Conservation (phyloP, 352 stramenopile species). For the Pelagophyceae sp. region DNA sequence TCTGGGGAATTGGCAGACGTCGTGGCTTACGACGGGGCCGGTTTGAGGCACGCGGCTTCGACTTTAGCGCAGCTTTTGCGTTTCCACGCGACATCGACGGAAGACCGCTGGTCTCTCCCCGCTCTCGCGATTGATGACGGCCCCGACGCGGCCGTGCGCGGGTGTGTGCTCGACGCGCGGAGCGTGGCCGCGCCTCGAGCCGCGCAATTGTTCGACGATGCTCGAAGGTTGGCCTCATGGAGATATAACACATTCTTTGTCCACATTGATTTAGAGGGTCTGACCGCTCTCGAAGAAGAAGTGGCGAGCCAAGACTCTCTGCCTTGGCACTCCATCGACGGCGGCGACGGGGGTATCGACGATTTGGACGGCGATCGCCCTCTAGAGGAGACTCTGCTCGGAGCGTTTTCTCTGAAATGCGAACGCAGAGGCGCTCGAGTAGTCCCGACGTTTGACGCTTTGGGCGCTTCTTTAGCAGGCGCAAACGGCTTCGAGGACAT, state of each 20-base stretch:
- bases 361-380: background rate
- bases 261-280: background rate
- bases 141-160: background rate
- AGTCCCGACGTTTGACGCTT: background rate
- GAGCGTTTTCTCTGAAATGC: background rate
- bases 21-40: background rate
- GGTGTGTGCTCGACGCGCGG: background rate
- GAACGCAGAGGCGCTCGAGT: background rate
- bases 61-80: slow-evolving; percentile 10
- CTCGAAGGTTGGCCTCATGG: background rate
- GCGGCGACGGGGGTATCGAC: background rate
- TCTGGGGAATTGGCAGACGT: background rate
- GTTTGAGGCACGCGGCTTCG: background rate
- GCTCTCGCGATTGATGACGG: slow-evolving; percentile 9
- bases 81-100: slow-evolving; percentile 6
- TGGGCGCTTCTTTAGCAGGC: background rate
- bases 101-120: background rate
- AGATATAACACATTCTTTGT: background rate
- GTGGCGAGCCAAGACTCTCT: background rate
- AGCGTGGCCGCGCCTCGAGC: background rate
- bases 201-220: slow-evolving; percentile 5
- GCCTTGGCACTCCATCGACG: background rate
- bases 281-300: background rate
- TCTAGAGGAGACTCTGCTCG: background rate
- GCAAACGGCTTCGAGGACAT: background rate